Evolutionary conservation across 768 basidiomycete species (phyloP).

Genomic region (Termitomyces sp.): DNA sequence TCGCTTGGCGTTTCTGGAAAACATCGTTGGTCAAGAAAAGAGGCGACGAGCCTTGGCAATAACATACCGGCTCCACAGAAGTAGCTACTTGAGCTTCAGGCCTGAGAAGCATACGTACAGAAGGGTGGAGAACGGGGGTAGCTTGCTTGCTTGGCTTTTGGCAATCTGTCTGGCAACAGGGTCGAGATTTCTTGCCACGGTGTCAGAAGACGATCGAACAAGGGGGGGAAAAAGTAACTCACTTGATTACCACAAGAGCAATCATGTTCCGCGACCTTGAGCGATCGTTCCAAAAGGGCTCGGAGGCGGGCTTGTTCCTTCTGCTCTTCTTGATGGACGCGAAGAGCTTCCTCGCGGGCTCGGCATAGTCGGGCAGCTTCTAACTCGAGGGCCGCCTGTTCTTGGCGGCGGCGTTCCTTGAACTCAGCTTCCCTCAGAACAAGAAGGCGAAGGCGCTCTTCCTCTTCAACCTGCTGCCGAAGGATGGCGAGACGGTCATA

Average conservation of each 20-base stretch:
- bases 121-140: neutral
- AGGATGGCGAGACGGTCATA: constrained; percentile 8
- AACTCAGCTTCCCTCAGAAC: constrained; percentile 1
- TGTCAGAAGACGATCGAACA: neutral
- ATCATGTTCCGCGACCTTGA: neutral
- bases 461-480: constrained; percentile 11
- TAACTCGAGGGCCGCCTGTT: neutral
- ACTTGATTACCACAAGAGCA: constrained; percentile 1
- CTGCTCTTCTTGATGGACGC: neutral
- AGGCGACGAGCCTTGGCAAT: neutral
- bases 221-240: neutral
- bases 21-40: neutral
- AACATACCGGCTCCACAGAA: neutral
- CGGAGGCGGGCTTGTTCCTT: neutral
- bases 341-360: constrained; percentile 2
- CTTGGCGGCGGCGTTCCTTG: constrained; percentile 8
- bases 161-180: neutral
- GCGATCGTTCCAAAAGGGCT: neutral
- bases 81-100: neutral
- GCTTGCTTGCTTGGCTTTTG: neutral
- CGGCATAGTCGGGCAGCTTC: constrained; percentile 2
- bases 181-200: neutral
- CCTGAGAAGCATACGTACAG: neutral
- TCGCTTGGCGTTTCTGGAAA: neutral
- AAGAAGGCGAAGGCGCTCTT: constrained; percentile 6